These are phyloP conservation scores for Aspergillus sp. DNA, from an alignment of 2,329 filamentous ascomycete species.

Conservation along the genomic window DNA sequence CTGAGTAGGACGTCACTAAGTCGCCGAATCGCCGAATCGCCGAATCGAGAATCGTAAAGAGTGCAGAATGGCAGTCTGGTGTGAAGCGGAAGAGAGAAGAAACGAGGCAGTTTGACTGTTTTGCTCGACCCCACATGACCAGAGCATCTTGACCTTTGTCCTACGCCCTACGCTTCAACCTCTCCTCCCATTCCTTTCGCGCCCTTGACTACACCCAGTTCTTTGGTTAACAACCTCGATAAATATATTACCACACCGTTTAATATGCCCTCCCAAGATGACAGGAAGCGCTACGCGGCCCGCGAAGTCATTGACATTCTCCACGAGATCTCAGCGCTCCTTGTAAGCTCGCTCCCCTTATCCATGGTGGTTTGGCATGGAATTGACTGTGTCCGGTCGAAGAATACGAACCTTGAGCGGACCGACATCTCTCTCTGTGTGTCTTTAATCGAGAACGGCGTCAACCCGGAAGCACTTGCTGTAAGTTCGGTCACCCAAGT, in stretches of 20 bases:
- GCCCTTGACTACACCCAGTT: too few relatives aligned
- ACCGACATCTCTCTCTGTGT: conserved; percentile 90
- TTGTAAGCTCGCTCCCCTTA: conserved; percentile 26
- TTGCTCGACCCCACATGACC: too few relatives aligned
- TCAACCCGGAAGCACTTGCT: conserved; percentile 88
- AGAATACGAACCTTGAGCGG: conserved; percentile 92
- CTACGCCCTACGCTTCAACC: too few relatives aligned
- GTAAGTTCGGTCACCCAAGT: conserved; percentile 56
- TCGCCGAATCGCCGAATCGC: not conserved
- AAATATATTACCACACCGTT: too few relatives aligned
- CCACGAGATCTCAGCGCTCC: conserved; percentile 40
- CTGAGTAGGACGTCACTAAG: not conserved
- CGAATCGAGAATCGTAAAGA: not conserved
- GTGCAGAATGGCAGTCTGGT: not conserved
- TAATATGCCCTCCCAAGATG: conserved; percentile 34
- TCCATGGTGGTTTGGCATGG: too few relatives aligned
- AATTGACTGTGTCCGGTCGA: conserved; percentile 1
- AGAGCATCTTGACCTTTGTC: too few relatives aligned
- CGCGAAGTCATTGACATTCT: conserved; percentile 44
- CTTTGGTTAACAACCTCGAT: too few relatives aligned
- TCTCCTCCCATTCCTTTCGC: too few relatives aligned
- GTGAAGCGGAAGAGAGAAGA: too few relatives aligned
- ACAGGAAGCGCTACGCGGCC: conserved; percentile 41
- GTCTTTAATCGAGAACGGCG: conserved; percentile 91
- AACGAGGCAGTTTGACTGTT: too few relatives aligned